Evolutionary conservation across 2,329 filamentous ascomycete species (phyloP).

Genomic region (Alternaria consortialis): DNA sequence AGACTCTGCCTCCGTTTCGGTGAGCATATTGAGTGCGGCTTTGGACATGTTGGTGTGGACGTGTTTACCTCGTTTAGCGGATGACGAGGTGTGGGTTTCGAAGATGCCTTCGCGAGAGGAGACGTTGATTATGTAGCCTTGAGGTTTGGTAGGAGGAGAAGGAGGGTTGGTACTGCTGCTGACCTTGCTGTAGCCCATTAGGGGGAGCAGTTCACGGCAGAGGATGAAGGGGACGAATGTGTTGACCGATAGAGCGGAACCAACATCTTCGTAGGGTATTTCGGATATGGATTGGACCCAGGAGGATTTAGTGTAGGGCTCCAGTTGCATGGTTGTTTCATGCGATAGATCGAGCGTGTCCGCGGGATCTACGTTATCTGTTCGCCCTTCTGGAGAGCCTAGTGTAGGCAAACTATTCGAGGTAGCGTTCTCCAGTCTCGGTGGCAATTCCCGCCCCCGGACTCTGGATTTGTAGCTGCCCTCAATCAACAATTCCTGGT

Average conservation of each 20-base stretch:
- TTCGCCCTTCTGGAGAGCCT: not conserved
- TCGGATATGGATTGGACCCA: slow-evolving; percentile 22
- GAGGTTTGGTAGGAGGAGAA: slow-evolving; percentile 4
- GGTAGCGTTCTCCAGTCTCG: not conserved
- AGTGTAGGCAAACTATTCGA: not conserved
- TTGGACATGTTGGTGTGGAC: slow-evolving; percentile 29
- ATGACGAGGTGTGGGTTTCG: slow-evolving; percentile 10
- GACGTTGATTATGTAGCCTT: slow-evolving; percentile 25
- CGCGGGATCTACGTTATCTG: not conserved
- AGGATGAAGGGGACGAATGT: slow-evolving; percentile 25
- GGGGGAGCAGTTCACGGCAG: slow-evolving; percentile 20
- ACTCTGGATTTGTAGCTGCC: slow-evolving; percentile 15
- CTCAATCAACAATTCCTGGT: slow-evolving; percentile 5
- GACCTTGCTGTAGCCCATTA: slow-evolving; percentile 7
- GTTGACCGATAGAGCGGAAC: slow-evolving; percentile 25
- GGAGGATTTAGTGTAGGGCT: slow-evolving; percentile 18
- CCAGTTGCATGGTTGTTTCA: not conserved
- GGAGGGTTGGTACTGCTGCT: not conserved
- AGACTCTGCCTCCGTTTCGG: slow-evolving; percentile 20
- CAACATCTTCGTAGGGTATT: slow-evolving; percentile 27
- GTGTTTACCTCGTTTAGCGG: slow-evolving; percentile 18
- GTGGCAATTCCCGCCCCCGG: slow-evolving; percentile 6
- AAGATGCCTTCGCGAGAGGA: slow-evolving; percentile 29
- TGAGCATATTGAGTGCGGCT: slow-evolving; percentile 27
- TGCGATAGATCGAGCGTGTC: not conserved